phyloP scores from a whole-genome alignment of 306 rosid genomes.

The Pachyrhizus erosus region DNA sequence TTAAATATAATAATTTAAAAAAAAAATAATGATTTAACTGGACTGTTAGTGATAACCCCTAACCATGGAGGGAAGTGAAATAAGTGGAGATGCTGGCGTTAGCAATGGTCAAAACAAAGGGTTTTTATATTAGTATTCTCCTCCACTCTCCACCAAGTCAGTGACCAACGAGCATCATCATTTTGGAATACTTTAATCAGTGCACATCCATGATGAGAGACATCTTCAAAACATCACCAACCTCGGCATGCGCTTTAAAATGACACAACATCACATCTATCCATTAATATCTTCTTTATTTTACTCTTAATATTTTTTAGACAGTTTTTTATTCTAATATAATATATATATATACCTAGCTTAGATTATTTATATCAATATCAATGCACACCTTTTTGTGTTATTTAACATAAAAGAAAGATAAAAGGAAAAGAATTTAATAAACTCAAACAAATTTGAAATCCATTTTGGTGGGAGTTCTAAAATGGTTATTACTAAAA shows the following conservation, averaged over 20 bases:
- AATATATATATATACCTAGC: neutral
- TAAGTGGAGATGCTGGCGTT: conserved; percentile 44
- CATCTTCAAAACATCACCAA: conserved; percentile 53
- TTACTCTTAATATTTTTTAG: too few relatives aligned
- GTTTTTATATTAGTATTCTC: neutral
- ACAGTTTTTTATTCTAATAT: neutral
- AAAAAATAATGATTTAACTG: too few relatives aligned
- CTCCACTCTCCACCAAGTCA: neutral
- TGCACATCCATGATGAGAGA: conserved; percentile 51
- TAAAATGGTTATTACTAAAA: too few relatives aligned
- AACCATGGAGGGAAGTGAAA: neutral
- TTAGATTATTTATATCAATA: neutral
- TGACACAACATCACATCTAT: neutral
- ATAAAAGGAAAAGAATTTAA: too few relatives aligned
- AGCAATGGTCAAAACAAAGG: conserved; percentile 53
- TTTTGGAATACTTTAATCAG: conserved; percentile 51
- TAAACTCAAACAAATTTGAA: too few relatives aligned
- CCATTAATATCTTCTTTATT: neutral
- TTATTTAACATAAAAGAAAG: too few relatives aligned
- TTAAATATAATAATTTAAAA: neutral
- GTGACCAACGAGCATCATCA: conserved; percentile 46
- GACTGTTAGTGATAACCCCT: too few relatives aligned
- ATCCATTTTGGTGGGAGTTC: too few relatives aligned
- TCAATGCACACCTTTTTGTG: neutral
- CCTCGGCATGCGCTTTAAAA: conserved; percentile 64